Evolutionary conservation across 345 rosid genomes (phyloP).

Genomic region (Dimocarpus longan): DNA sequence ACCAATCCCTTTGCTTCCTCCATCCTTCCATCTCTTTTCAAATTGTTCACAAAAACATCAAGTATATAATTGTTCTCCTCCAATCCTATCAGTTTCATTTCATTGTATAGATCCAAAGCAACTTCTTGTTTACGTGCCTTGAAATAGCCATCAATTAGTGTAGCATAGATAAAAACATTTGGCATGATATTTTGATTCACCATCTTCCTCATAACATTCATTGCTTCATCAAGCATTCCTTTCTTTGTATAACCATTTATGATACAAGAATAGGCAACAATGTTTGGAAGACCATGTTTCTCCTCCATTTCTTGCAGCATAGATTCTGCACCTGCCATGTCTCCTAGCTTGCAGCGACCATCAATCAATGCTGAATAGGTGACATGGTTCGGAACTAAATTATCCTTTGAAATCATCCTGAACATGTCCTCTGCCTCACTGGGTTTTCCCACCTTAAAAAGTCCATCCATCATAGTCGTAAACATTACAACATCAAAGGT

Average conservation of each 20-base stretch:
- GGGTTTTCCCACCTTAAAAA: slow-evolving; percentile 65
- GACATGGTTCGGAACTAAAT: slow-evolving; percentile 51
- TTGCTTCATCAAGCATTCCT: slow-evolving; percentile 74
- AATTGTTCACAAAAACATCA: slow-evolving; percentile 67
- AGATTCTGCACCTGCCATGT: slow-evolving; percentile 55
- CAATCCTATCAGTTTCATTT: slow-evolving; percentile 64
- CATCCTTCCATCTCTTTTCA: slow-evolving; percentile 61
- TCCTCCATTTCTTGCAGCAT: slow-evolving; percentile 62
- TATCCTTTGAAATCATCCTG: slow-evolving; percentile 43
- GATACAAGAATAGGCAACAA: slow-evolving; percentile 65
- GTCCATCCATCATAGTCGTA: slow-evolving; percentile 77
- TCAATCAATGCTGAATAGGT: slow-evolving; percentile 75
- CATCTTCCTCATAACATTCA: slow-evolving; percentile 58
- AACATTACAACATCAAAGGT: slow-evolving; percentile 72
- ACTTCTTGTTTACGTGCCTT: slow-evolving; percentile 58
- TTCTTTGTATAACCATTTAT: slow-evolving; percentile 72
- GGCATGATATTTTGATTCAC: slow-evolving; percentile 49
- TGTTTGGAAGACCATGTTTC: slow-evolving; percentile 52
- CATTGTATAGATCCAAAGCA: slow-evolving; percentile 61
- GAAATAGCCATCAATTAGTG: slow-evolving; percentile 71
- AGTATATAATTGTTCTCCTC: slow-evolving; percentile 60
- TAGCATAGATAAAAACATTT: slow-evolving; percentile 54
- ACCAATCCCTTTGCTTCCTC: slow-evolving; percentile 55
- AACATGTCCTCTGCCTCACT: slow-evolving; percentile 63
- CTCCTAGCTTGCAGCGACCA: slow-evolving; percentile 73